These are phyloP conservation scores for Phycomyces nitens DNA, from an alignment of 192 early-diverging fungal genomes.

Conservation along the genomic window DNA sequence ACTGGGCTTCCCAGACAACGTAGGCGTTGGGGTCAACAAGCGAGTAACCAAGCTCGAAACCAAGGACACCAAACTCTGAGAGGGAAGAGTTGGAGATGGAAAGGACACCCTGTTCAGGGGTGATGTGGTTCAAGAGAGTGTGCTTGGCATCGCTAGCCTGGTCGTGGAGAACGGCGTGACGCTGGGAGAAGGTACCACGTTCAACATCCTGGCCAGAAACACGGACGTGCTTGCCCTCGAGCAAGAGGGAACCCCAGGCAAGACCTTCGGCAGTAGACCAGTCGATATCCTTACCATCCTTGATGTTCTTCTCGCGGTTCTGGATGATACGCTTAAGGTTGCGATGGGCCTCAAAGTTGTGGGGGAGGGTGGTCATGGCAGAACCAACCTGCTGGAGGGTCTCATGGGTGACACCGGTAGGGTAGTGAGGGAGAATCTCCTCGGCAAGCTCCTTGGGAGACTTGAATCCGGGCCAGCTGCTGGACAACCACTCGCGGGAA, in stretches of 20 bases:
- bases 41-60: slow-evolving; percentile 97
- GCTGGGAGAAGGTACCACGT: slow-evolving; percentile 98
- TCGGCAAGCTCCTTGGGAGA: slow-evolving; percentile 69
- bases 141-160: slow-evolving; percentile 83
- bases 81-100: slow-evolving; percentile 94
- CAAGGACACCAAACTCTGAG: slow-evolving; percentile 92
- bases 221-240: slow-evolving; percentile 90
- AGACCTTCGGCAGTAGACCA: slow-evolving; percentile 95
- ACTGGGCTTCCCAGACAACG: slow-evolving; percentile 97
- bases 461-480: slow-evolving; percentile 90
- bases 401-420: slow-evolving; percentile 72
- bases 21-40: slow-evolving; percentile 92
- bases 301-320: slow-evolving; percentile 75
- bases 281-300: slow-evolving; percentile 81
- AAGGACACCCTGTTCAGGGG: slow-evolving; percentile 82
- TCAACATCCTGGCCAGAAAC: slow-evolving; percentile 97
- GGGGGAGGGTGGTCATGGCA: slow-evolving; percentile 75
- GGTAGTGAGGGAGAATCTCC: slow-evolving; percentile 62
- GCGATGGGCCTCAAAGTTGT: slow-evolving; percentile 81
- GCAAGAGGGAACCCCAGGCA: slow-evolving; percentile 87
- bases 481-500: slow-evolving; percentile 92
- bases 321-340: slow-evolving; percentile 85
- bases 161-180: slow-evolving; percentile 95
- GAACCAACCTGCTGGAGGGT: slow-evolving; percentile 80
- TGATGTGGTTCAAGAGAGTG: slow-evolving; percentile 83